A percentile compares a stretch with the other conserved stretches of the same genome.
Conservation (phyloP, 352 stramenopile species). For the Phytopythium ostracodes region DNA sequence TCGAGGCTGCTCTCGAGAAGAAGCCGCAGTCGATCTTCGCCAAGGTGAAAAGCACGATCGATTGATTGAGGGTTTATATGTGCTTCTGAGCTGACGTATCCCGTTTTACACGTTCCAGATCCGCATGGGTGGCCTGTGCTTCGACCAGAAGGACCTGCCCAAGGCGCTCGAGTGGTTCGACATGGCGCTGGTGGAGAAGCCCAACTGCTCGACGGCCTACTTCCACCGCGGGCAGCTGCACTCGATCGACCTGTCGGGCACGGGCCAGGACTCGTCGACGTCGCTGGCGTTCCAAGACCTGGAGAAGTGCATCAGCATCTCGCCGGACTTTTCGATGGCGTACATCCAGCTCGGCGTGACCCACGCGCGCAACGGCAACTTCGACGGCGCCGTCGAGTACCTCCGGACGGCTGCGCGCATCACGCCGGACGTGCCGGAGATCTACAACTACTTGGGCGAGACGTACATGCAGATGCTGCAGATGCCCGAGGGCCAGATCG, state of each 20-base stretch:
- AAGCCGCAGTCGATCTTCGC: slow-evolving; percentile 77
- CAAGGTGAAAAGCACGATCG: slow-evolving; percentile 20
- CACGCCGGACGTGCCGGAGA: slow-evolving; percentile 70
- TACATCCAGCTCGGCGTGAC: slow-evolving; percentile 83
- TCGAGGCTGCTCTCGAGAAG: slow-evolving; percentile 50
- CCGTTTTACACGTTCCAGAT: slow-evolving; percentile 21
- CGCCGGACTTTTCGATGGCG: slow-evolving; percentile 75
- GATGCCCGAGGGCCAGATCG: slow-evolving; percentile 37
- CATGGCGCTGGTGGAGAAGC: slow-evolving; percentile 60
- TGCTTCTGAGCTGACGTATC: too few relatives aligned
- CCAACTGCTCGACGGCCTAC: slow-evolving; percentile 64
- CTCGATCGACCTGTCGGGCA: slow-evolving; percentile 65
- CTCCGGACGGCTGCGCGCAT: slow-evolving; percentile 56
- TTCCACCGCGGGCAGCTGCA: slow-evolving; percentile 82
- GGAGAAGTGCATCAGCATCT: slow-evolving; percentile 62
- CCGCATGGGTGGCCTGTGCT: slow-evolving; percentile 75
- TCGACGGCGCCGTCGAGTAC: slow-evolving; percentile 66
- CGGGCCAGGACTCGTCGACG: slow-evolving; percentile 49
- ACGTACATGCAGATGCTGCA: slow-evolving; percentile 85
- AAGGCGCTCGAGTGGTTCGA: slow-evolving; percentile 76
- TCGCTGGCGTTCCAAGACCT: slow-evolving; percentile 55
- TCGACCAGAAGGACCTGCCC: slow-evolving; percentile 77
- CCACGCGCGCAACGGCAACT: slow-evolving; percentile 67
- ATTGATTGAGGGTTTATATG: not conserved
- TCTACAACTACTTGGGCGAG: slow-evolving; percentile 86